Evolutionary conservation across 768 basidiomycete species (phyloP).

Genomic region (Pleurotus platypus): DNA sequence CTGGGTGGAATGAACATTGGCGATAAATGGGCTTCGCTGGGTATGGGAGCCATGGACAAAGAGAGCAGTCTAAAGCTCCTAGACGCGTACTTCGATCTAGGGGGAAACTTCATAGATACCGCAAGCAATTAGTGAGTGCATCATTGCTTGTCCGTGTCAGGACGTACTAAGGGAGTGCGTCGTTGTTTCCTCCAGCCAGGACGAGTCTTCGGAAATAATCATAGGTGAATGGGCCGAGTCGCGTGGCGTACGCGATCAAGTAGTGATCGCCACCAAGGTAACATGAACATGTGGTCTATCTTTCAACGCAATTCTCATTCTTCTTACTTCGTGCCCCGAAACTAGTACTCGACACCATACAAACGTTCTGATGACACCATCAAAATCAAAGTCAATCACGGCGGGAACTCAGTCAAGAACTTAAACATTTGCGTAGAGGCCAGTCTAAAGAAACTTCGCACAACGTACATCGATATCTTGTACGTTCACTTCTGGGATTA

Average conservation of each 20-base stretch:
- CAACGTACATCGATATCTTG: conserved; percentile 43
- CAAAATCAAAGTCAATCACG: conserved; percentile 33
- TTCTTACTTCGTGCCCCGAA: neutral
- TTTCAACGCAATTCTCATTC: neutral
- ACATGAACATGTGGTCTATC: neutral
- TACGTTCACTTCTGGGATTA: conserved; percentile 56
- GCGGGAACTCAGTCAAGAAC: conserved; percentile 46
- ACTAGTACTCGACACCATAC: conserved; percentile 26
- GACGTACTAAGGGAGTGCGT: too few species aligned
- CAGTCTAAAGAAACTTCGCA: conserved; percentile 35
- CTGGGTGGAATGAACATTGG: conserved; percentile 43
- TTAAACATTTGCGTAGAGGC: conserved; percentile 37
- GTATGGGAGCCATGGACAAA: conserved; percentile 38
- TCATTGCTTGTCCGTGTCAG: too few species aligned
- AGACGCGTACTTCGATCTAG: conserved; percentile 38
- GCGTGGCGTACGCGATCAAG: conserved; percentile 41
- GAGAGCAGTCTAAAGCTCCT: conserved; percentile 40
- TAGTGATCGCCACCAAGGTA: conserved; percentile 47
- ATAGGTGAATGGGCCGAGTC: conserved; percentile 52
- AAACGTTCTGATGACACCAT: conserved; percentile 21
- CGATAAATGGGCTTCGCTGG: conserved; percentile 28
- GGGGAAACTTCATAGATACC: conserved; percentile 49
- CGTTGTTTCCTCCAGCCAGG: conserved; percentile 31
- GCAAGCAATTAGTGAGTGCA: conserved; percentile 38
- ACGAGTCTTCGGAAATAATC: conserved; percentile 51